Conservation (phyloP, 2,329 filamentous ascomycete genomes). For the Juglanconis oblonga region DNA sequence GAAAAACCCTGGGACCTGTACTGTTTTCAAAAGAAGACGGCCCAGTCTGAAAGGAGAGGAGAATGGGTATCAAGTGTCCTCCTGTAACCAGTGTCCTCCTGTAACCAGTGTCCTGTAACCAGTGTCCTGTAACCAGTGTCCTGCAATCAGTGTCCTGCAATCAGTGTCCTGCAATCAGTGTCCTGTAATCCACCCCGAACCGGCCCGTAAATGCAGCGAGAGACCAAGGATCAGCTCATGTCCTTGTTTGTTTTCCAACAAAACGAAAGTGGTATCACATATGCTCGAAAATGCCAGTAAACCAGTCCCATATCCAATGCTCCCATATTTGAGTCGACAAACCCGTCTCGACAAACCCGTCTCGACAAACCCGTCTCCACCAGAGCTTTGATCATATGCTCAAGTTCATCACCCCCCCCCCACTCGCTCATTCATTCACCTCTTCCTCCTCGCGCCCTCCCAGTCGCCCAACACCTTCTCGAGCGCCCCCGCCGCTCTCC, state of each 20-base stretch:
- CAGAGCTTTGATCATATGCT: too few relatives aligned
- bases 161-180: not conserved
- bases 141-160: not conserved
- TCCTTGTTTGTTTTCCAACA: not conserved
- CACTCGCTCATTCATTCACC: conserved; percentile 29
- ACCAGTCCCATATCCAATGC: not conserved
- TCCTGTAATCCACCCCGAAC: not conserved
- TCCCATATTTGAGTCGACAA: not conserved
- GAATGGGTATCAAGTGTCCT: not conserved
- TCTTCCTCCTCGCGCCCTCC: conserved; percentile 46
- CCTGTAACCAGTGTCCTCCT: too few relatives aligned
- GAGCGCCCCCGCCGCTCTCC: conserved; percentile 51
- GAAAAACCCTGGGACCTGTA: not conserved
- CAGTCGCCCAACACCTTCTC: conserved; percentile 49
- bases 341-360: too few relatives aligned
- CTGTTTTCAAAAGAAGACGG: not conserved
- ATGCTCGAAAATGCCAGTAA: conserved; percentile 5
- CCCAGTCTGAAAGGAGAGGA: not conserved
- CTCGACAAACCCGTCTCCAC: not conserved
- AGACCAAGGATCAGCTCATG: not conserved
- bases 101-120: not conserved
- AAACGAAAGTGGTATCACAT: conserved; percentile 19
- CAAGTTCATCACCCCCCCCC: too few relatives aligned
- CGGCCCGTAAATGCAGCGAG: not conserved
- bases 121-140: too few relatives aligned